Conservation (phyloP, 352 stramenopile genomes). For the Globisporangium splendens region DNA sequence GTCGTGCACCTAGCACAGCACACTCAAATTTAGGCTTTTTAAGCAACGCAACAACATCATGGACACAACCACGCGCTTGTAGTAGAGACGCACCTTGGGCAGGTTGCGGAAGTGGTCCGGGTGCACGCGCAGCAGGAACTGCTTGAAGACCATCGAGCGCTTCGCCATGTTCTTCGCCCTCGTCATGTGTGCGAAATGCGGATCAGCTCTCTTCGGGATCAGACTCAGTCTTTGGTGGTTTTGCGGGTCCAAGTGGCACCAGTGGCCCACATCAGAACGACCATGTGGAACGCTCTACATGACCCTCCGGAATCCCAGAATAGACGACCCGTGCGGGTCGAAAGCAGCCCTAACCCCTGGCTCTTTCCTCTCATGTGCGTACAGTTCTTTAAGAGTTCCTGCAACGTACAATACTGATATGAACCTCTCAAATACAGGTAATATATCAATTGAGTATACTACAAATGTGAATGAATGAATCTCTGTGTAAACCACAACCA, state of each 20-base stretch:
- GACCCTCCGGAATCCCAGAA: slow-evolving; percentile 29
- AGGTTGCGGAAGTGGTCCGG: slow-evolving; percentile 63
- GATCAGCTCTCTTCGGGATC: neutral
- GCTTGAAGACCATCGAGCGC: slow-evolving; percentile 54
- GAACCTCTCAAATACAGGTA: neutral
- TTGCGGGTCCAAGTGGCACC: slow-evolving; percentile 6
- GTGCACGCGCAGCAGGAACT: slow-evolving; percentile 71
- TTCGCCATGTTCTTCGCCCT: slow-evolving; percentile 25
- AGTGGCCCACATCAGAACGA: slow-evolving; percentile 1
- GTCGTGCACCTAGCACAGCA: slow-evolving; percentile 42
- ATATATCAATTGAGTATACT: neutral
- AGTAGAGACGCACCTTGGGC: slow-evolving; percentile 22
- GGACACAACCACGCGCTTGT: too few species aligned
- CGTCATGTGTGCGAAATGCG: neutral
- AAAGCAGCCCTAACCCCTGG: neutral
- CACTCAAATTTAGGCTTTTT: neutral
- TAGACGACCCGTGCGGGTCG: neutral
- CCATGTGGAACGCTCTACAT: slow-evolving; percentile 8
- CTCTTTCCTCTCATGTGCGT: neutral
- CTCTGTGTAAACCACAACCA: neutral
- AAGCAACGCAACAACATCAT: neutral
- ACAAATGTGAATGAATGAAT: neutral
- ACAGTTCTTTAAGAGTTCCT: neutral
- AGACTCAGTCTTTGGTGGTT: neutral
- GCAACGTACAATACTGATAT: too few species aligned